Evolutionary conservation across 352 stramenopile genomes (phyloP).

Genomic region (Pythium aristosporum): DNA sequence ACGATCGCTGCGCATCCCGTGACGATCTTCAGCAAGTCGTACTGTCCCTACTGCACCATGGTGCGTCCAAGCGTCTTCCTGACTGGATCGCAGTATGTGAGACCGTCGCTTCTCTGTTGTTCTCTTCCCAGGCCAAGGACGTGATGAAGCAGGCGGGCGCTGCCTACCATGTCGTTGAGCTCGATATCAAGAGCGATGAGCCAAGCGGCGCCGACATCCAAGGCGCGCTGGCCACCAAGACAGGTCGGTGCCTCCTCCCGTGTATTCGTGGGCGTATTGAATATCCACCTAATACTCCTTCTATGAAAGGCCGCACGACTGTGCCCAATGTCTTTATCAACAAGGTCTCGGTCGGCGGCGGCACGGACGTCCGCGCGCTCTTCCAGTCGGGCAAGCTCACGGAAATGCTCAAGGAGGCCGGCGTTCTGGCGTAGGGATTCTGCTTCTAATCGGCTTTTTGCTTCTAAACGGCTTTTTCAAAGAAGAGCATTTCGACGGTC

Average conservation of each 20-base stretch:
- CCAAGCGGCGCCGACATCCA: conserved; percentile 53
- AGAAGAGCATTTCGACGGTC: not conserved
- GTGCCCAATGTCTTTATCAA: conserved; percentile 98
- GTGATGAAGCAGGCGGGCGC: conserved; percentile 53
- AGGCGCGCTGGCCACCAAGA: conserved; percentile 57
- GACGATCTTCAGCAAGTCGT: conserved; percentile 93
- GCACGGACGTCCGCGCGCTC: conserved; percentile 92
- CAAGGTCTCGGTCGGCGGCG: conserved; percentile 93
- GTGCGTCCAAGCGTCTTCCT: not conserved
- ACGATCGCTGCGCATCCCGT: conserved; percentile 53
- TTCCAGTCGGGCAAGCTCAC: conserved; percentile 87
- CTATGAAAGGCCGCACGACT: conserved; percentile 81
- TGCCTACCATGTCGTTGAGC: conserved; percentile 58
- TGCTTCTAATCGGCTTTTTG: not conserved
- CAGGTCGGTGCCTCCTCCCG: conserved; percentile 22
- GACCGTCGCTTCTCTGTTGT: not conserved
- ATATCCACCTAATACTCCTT: not conserved
- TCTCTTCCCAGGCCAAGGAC: conserved; percentile 33
- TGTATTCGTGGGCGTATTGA: not conserved
- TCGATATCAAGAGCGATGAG: conserved; percentile 40
- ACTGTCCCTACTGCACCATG: conserved; percentile 92
- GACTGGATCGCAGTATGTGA: not conserved
- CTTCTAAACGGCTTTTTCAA: not conserved
- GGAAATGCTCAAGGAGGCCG: conserved; percentile 79
- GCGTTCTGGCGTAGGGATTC: conserved; percentile 17